Evolutionary conservation across 352 stramenopile species (phyloP).

Genomic region (Globisporangium canariense): DNA sequence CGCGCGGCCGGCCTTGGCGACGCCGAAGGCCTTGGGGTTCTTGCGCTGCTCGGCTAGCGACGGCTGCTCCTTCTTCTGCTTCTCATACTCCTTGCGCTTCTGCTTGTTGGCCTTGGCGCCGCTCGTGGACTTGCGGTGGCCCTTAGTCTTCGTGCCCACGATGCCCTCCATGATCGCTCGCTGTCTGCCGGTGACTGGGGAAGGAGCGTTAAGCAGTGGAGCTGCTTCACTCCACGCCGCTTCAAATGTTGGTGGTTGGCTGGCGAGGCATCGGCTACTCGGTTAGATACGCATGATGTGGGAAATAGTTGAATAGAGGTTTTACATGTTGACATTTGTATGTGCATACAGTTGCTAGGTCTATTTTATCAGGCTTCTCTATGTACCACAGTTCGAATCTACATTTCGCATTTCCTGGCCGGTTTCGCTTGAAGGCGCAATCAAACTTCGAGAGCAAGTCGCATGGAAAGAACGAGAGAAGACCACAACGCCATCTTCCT

Average conservation of each 20-base stretch:
- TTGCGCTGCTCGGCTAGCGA: conserved; percentile 90
- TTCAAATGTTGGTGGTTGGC: conserved; percentile 7
- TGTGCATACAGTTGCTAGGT: too few species aligned
- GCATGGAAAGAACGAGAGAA: background rate
- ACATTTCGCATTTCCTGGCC: too few species aligned
- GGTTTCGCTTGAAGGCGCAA: background rate
- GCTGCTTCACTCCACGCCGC: conserved; percentile 10
- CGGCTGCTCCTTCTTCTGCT: conserved; percentile 78
- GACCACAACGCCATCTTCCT: background rate
- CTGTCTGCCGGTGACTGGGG: background rate
- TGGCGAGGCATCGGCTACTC: background rate
- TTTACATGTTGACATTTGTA: too few species aligned
- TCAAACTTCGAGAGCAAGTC: background rate
- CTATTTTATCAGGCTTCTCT: too few species aligned
- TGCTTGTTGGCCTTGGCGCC: conserved; percentile 95
- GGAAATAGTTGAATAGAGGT: too few species aligned
- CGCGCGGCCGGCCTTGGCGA: conserved; percentile 94
- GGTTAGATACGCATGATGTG: too few species aligned
- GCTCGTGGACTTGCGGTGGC: conserved; percentile 81
- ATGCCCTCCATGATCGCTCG: conserved; percentile 22
- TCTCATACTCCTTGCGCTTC: conserved; percentile 90
- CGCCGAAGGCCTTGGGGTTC: conserved; percentile 96
- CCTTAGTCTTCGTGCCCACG: conserved; percentile 44
- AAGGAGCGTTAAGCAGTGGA: background rate
- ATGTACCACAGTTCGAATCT: too few species aligned